phyloP scores from a whole-genome alignment of 1,284 basidiomycete genomes.

The Ganoderma meredithae region DNA sequence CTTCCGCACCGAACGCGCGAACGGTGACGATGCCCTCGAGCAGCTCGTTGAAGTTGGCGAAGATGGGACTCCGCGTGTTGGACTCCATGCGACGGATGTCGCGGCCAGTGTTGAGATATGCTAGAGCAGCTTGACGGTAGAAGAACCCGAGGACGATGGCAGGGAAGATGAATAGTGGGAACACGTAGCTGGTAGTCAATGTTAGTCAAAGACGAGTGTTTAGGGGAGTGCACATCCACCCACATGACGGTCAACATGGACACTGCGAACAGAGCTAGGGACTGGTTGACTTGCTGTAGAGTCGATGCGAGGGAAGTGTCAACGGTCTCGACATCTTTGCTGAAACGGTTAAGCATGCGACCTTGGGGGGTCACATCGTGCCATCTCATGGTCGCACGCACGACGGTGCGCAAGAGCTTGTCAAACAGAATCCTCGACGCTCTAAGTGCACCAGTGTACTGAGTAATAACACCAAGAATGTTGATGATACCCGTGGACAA shows the following conservation, averaged over 20 bases:
- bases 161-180: constrained; percentile 79
- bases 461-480: constrained; percentile 54
- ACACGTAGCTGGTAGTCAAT: constrained; percentile 55
- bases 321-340: constrained; percentile 83
- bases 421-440: constrained; percentile 69
- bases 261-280: constrained; percentile 75
- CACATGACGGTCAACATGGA: constrained; percentile 70
- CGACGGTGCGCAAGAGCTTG: constrained; percentile 61
- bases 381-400: constrained; percentile 69
- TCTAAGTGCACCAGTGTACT: constrained; percentile 68
- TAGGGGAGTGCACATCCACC: constrained; percentile 31
- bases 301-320: constrained; percentile 76
- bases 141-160: constrained; percentile 69
- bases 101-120: constrained; percentile 79
- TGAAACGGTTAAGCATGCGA: constrained; percentile 72
- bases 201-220: neutral
- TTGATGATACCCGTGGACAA: constrained; percentile 54
- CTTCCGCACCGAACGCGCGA: constrained; percentile 87
- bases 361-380: constrained; percentile 59
- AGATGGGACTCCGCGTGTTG: constrained; percentile 74
- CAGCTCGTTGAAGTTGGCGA: constrained; percentile 82
- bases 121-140: constrained; percentile 71
- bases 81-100: constrained; percentile 84
- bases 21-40: constrained; percentile 86
- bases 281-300: constrained; percentile 75